Base-by-base conservation (phyloP, 23 red algal genomes). In the Chondrus crispus region DNA sequence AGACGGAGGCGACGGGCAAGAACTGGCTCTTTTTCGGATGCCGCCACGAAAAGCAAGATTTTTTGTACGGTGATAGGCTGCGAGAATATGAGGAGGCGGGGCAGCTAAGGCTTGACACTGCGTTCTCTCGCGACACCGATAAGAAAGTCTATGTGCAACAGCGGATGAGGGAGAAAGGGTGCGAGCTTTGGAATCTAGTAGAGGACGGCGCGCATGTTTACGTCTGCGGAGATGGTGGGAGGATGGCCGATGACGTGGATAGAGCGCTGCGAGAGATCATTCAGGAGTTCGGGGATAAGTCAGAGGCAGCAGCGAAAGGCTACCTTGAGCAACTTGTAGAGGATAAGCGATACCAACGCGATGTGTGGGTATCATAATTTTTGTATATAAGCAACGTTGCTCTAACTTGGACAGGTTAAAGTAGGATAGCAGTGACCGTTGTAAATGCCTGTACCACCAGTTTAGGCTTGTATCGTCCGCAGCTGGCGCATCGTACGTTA, bases 11-110 rank as follows among this genome's bases (percentile, higher is more conserved):
- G n/a, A 51, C 29, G 32, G 53, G 54, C n/a, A 14, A 75, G 26
- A 96, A 92, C 73, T 89, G 90, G 81, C 87, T 98, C 16, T 99
- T 96, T 77, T 96, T 96, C 88, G 97, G 97, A 42, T 96, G 97
- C 49, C 87, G 97, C 2, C 84, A 95, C 36, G 46, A 94, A 63
- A 48, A 80, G n/a, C 80, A 93, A 26, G 97, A 99, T 69, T 96
- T 95, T 85, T 87, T 99, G 4, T 99, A 99, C 75, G 33, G 55
- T 41, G 36, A 74, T 37, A 74, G 93, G 37, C 78, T 96, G 26
- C 42, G 46, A 16, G 57, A 62, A 39, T 48, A 52, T 52, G 97
- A 26, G 4, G 82, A 43, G 32, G 29, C 41, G 9, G 91, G 94
- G 11, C 32, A 64, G 1, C 46, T 99, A 28, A 80, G 84, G 7